Evolutionary conservation across 495 filamentous ascomycete species (phyloP), one percentile per base, ranked within the genome.

Genomic region (Physcia stellaris): DNA sequence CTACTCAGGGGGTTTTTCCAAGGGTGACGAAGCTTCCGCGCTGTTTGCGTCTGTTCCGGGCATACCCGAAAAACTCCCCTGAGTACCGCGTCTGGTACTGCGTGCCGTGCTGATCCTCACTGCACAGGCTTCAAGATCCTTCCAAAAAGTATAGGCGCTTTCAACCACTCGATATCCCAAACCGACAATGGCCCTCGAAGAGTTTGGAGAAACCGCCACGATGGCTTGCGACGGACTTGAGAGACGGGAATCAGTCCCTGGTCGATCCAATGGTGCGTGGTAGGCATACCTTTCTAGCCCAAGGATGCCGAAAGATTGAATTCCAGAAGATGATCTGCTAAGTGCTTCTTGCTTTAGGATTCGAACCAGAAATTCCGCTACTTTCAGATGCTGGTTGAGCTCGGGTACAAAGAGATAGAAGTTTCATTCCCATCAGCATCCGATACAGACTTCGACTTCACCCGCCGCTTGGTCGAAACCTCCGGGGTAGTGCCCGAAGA

Each of bases 341-440:
- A 22, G 32, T 40, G 24, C 32, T 27, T n/a, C n/a, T n/a, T n/a
- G n/a, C 4, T 12, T 4, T 24, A 50, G 47, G 40, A 50, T 21
- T 49, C 47, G 44, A 80, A 93, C 27, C 85, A 95, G 64, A 98
- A 98, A 70, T 90, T 75, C 71, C 62, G 67, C 43, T 96, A 90
- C 65, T 98, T 98, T 67, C 73, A 82, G 59, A 94, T 94, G 86
- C 73, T 98, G 23, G 75, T 82, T 46, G 76, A 83, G 46, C 77
- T 95, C 34, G 90, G 90, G 44, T 96, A 95, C 68, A 96, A 95
- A 60, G 90, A 98, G 60, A 94, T 98, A 48, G 90, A 98, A 58
- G 79, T 95, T 9, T 93, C 86, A 1, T 96, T 94, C 61, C 90
- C 90, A 24, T 92, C 87, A 4, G 83, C 88, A 15, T 92, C 84